These are phyloP conservation scores for Saccharomyces hybrid DNA, from an alignment of 1,139 yeast species.

Conservation along the genomic window DNA sequence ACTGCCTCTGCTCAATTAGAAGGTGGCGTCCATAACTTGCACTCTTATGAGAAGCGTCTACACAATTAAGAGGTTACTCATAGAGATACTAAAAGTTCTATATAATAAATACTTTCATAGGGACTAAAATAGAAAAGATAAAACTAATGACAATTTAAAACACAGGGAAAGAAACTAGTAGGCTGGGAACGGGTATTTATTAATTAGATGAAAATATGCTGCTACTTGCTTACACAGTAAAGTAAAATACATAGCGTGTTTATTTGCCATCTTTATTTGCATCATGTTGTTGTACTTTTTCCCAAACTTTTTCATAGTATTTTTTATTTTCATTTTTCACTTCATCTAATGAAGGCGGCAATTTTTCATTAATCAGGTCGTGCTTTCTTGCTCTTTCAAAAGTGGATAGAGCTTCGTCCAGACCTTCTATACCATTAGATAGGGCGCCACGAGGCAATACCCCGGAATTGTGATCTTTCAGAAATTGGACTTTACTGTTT, in stretches of 20 bases:
- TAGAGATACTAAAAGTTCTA: neutral
- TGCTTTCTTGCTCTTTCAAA: constrained; percentile 83
- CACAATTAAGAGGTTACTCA: constrained; percentile 49
- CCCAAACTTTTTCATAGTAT: constrained; percentile 31
- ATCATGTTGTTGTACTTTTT: constrained; percentile 1
- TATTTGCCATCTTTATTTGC: neutral
- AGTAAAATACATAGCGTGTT: too few species aligned
- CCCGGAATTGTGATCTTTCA: constrained; percentile 64
- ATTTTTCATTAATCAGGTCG: constrained; percentile 75
- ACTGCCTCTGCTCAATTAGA: constrained; percentile 98
- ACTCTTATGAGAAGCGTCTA: constrained; percentile 94
- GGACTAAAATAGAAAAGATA: neutral
- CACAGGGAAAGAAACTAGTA: too few species aligned
- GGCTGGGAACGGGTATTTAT: too few species aligned
- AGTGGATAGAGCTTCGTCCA: constrained; percentile 57
- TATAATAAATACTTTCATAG: neutral
- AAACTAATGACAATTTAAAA: neutral
- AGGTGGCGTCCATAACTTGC: constrained; percentile 96
- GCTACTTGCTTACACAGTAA: neutral
- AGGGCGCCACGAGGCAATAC: constrained; percentile 82
- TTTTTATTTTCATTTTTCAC: constrained; percentile 41
- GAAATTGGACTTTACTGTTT: constrained; percentile 76
- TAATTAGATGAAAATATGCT: too few species aligned
- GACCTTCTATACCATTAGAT: constrained; percentile 74
- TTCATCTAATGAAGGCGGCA: constrained; percentile 78